Conservation (phyloP, 148 eudicot species). For the Mesembryanthemum crystallinum region DNA sequence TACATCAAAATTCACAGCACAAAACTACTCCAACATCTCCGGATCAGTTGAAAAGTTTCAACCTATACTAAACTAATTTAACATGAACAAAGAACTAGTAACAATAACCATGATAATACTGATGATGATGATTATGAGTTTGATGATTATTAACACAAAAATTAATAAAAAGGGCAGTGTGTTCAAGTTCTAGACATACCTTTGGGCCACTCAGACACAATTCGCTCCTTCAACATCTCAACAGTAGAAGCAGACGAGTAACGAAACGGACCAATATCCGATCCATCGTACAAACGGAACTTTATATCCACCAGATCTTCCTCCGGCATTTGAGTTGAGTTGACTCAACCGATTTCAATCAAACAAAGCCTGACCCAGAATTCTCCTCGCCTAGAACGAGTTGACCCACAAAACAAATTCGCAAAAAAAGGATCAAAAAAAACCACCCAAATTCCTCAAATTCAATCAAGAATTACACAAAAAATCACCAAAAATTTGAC, state of each 20-base stretch:
- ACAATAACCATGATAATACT: neutral
- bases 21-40: neutral
- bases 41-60: neutral
- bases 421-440: neutral
- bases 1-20: neutral
- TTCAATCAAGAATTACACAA: neutral
- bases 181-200: conserved; percentile 44
- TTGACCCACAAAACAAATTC: conserved; percentile 29
- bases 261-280: conserved; percentile 75
- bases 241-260: conserved; percentile 60
- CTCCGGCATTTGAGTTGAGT: conserved; percentile 55
- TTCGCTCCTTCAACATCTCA: conserved; percentile 68
- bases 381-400: conserved; percentile 18
- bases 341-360: conserved; percentile 18
- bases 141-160: neutral
- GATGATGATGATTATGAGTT: neutral
- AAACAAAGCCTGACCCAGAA: conserved; percentile 14
- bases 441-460: neutral
- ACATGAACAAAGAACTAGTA: neutral
- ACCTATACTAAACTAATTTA: neutral
- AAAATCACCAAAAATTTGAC: conserved; percentile 9
- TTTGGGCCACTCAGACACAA: conserved; percentile 82
- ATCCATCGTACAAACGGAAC: conserved; percentile 83
- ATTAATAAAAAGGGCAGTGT: too few species aligned
- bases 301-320: conserved; percentile 72